These are phyloP conservation scores for Trichophaea hybrida DNA, from an alignment of 2,329 filamentous ascomycete species.

Conservation along the genomic window DNA sequence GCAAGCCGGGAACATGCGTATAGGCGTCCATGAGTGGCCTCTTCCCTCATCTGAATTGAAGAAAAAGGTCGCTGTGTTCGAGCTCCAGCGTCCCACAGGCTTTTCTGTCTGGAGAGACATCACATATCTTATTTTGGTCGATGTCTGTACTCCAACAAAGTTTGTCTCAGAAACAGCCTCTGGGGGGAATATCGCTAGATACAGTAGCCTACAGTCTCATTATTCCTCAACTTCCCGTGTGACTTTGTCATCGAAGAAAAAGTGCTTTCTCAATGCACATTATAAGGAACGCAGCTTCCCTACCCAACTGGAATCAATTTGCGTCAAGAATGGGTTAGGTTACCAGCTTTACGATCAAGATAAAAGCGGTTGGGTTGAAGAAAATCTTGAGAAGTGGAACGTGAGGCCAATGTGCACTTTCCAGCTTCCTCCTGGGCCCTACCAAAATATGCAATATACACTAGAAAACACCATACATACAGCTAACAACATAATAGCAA, in stretches of 20 bases:
- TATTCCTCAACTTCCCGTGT: neutral
- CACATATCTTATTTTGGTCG: slow-evolving; percentile 22
- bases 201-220: neutral
- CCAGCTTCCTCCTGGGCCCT: slow-evolving; percentile 29
- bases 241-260: slow-evolving; percentile 19
- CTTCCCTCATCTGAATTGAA: slow-evolving; percentile 30
- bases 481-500: slow-evolving; percentile 42
- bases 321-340: slow-evolving; percentile 35
- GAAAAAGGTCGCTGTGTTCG: slow-evolving; percentile 11
- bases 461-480: slow-evolving; percentile 23
- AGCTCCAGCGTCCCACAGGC: slow-evolving; percentile 19
- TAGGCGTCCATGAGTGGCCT: slow-evolving; percentile 44
- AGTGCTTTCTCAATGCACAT: slow-evolving; percentile 32
- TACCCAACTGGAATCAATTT: slow-evolving; percentile 31
- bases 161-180: slow-evolving; percentile 1
- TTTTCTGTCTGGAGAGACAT: slow-evolving; percentile 22
- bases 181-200: neutral
- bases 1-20: slow-evolving; percentile 33
- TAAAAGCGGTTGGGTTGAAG: neutral
- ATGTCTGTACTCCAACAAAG: slow-evolving; percentile 12
- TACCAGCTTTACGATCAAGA: slow-evolving; percentile 32
- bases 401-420: slow-evolving; percentile 33
- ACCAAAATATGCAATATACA: slow-evolving; percentile 26
- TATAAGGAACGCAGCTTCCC: slow-evolving; percentile 26
- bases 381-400: slow-evolving; percentile 12